These are phyloP conservation scores for Cladosporium austrohemisphaericum DNA, from an alignment of 2,329 filamentous ascomycete species.

Conservation along the genomic window DNA sequence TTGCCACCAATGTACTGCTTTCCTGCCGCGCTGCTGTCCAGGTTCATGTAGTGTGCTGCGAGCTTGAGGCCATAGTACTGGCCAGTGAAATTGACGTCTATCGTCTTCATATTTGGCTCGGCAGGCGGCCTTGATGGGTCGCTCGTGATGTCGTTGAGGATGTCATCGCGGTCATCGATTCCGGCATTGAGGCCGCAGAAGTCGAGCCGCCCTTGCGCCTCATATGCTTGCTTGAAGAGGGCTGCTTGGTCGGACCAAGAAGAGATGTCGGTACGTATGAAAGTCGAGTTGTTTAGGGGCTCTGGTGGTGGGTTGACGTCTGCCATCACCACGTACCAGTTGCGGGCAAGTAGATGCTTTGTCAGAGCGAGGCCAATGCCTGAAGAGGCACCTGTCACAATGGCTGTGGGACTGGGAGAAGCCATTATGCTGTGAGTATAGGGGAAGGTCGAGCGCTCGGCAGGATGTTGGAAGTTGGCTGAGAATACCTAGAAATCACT, in stretches of 20 bases:
- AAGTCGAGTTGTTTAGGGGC: slow-evolving; percentile 28
- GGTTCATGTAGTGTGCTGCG: slow-evolving; percentile 36
- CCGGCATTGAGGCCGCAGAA: slow-evolving; percentile 34
- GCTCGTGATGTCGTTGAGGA: slow-evolving; percentile 27
- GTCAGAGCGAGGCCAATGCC: slow-evolving; percentile 45
- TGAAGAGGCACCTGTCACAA: slow-evolving; percentile 45
- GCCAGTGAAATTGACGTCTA: slow-evolving; percentile 33
- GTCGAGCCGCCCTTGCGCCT: slow-evolving; percentile 28
- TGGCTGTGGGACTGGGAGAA: slow-evolving; percentile 38
- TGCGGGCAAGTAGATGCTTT: slow-evolving; percentile 37
- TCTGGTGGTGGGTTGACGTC: slow-evolving; percentile 40
- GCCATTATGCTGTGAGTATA: too few relatives aligned
- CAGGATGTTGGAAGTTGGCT: too few relatives aligned
- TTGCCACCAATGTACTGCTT: slow-evolving; percentile 27
- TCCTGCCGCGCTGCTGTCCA: slow-evolving; percentile 20
- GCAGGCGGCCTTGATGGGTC: slow-evolving; percentile 24
- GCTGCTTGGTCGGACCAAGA: slow-evolving; percentile 27
- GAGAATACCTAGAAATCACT: too few relatives aligned
- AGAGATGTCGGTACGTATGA: slow-evolving; percentile 34
- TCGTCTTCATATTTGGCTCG: slow-evolving; percentile 34
- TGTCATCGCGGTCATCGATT: slow-evolving; percentile 35
- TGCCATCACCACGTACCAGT: slow-evolving; percentile 43
- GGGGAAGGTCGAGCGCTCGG: too few relatives aligned
- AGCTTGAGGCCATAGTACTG: slow-evolving; percentile 37
- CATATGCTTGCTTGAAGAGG: slow-evolving; percentile 26